A percentile compares a stretch with the other conserved stretches of the same genome.
These are phyloP conservation scores for Verbascum thapsus DNA, from an alignment of 257 asterid genomes.

Conservation along the genomic window DNA sequence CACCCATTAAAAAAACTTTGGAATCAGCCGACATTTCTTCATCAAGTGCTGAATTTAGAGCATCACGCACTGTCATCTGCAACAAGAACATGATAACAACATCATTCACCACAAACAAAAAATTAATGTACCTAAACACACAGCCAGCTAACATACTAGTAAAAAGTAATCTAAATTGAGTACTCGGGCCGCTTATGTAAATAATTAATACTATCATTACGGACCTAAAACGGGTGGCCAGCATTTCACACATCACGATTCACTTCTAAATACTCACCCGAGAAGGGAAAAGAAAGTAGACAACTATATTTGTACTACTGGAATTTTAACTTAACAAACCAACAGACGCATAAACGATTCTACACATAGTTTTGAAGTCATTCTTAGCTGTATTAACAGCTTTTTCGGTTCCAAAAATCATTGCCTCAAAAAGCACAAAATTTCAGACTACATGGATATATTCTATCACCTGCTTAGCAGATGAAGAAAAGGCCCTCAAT, in stretches of 20 bases:
- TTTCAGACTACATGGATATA: conserved; percentile 3
- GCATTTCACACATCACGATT: neutral
- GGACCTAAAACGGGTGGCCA: neutral
- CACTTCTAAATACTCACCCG: neutral
- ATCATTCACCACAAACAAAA: conserved; percentile 18
- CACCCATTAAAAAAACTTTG: conserved; percentile 86
- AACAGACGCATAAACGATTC: neutral
- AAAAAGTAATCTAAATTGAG: neutral
- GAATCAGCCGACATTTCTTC: conserved; percentile 99
- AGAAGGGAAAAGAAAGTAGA: conserved; percentile 3
- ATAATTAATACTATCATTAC: neutral
- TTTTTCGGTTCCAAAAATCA: conserved; percentile 4
- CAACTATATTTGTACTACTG: neutral
- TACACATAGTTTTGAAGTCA: neutral
- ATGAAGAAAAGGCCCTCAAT: conserved; percentile 65
- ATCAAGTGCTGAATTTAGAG: conserved; percentile 87
- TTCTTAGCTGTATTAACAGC: neutral
- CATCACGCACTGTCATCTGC: conserved; percentile 95
- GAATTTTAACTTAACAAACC: neutral
- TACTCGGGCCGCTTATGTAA: neutral
- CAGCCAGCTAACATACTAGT: conserved; percentile 7
- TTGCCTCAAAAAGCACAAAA: conserved; percentile 16
- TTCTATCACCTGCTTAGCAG: conserved; percentile 64
- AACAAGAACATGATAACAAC: conserved; percentile 14
- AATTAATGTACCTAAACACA: neutral